A percentile compares a stretch with the other conserved stretches of the same genome.
Evolutionary conservation across 2,329 filamentous ascomycete genomes (phyloP).

Genomic region (Nannizziopsis arthrosporioides): DNA sequence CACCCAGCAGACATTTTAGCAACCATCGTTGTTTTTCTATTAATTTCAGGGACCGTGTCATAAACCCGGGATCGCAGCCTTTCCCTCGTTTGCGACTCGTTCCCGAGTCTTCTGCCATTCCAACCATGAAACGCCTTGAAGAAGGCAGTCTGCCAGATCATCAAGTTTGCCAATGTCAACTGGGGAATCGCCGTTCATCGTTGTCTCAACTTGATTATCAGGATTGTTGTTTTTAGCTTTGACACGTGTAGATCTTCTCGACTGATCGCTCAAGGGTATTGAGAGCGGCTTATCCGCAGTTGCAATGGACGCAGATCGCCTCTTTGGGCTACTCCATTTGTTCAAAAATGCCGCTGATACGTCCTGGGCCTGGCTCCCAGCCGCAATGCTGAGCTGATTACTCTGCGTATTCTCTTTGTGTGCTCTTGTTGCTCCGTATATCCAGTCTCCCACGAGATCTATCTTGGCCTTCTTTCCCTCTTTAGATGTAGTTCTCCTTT

Average conservation of each 20-base stretch:
- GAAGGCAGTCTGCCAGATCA: constrained; percentile 66
- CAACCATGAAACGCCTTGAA: constrained; percentile 67
- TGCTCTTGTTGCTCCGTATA: constrained; percentile 22
- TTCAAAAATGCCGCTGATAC: constrained; percentile 23
- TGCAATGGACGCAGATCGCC: background rate
- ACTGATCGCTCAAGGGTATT: constrained; percentile 11
- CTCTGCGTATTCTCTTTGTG: constrained; percentile 15
- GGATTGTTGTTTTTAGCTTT: constrained; percentile 1
- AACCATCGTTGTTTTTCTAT: background rate
- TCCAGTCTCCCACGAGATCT: constrained; percentile 47
- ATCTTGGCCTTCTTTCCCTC: constrained; percentile 48
- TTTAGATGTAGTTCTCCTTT: constrained; percentile 18
- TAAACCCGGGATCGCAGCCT: background rate
- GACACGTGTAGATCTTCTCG: constrained; percentile 9
- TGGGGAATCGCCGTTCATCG: constrained; percentile 11
- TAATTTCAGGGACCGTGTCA: background rate
- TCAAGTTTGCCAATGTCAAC: constrained; percentile 51
- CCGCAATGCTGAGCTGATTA: constrained; percentile 23
- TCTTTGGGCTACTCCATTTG: constrained; percentile 21
- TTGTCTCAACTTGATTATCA: background rate
- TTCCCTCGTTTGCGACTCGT: constrained; percentile 19
- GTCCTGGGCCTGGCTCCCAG: constrained; percentile 15
- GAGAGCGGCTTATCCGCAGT: background rate
- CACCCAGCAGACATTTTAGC: background rate
- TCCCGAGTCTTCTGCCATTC: constrained; percentile 50